Evolutionary conservation across 495 filamentous ascomycete species (phyloP), one percentile per base, ranked within the genome.

Genomic region (Neurospora sp.): DNA sequence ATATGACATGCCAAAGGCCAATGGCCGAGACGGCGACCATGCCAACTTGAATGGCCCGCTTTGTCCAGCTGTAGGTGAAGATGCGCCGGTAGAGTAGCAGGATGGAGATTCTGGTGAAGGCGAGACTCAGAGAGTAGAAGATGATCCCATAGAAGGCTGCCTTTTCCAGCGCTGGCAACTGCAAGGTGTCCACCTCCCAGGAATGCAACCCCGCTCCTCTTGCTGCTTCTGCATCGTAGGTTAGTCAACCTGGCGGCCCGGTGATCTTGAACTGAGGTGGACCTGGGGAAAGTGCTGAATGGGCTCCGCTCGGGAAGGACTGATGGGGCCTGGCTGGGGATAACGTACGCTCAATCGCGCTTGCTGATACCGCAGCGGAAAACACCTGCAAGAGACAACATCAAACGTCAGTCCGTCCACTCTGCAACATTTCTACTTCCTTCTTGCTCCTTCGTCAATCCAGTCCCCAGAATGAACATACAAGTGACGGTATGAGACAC

Each of bases 81-180:
- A 80, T 82, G 35, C 79, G 79, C 10, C 66, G 49, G 75, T 79
- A 82, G 9, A 82, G 75, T 8, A 79, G 66, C 10, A 80, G 74
- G 31, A 82, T 80, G 10, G 78, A 81, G 35, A 81, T 73, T 44
- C 78, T 72, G 9, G 77, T 75, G 73, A 79, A 80, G 71, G 70
- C 66, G 39, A 81, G 78, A 60, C 75, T 76, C 31, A 80, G 60
- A 49, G 75, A 72, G 73, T 82, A 81, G 39, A 77, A 79, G 3
- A 82, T 71, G 38, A 81, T 79, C 12, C 77, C 74, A 40, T 80
- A 79, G 77, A 74, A 79, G 18, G 74, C 74, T 41, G 71, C 77
- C 75, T 71, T 75, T 66, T 80, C 76, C 35, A 80, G 70, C 7
- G 69, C 74, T 4, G 75, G 72, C 3, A 80, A 14, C 12, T 16